phyloP scores from a whole-genome alignment of 441 rosid species.

The Syzygium malaccense region DNA sequence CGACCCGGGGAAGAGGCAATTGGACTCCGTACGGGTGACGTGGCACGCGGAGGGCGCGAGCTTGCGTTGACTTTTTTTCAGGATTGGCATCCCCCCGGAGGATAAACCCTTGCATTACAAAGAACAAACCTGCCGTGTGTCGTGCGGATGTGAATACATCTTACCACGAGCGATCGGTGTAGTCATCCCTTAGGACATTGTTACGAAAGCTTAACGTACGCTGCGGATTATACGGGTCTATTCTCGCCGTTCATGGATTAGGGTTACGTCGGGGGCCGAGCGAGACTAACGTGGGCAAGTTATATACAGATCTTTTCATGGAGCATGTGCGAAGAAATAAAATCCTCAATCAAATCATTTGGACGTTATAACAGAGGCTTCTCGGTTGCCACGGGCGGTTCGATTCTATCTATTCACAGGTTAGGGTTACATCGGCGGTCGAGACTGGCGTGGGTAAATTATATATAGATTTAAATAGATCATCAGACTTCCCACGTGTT shows the following conservation, averaged over 20 bases:
- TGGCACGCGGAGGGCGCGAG: not conserved
- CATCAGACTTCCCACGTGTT: not conserved
- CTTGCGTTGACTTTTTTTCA: not conserved
- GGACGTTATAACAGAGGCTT: no score
- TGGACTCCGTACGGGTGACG: not conserved
- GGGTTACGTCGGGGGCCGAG: no score
- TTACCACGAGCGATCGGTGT: no score
- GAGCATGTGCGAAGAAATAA: no score
- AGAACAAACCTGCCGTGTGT: not conserved
- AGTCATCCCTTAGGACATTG: not conserved
- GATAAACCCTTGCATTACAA: not conserved
- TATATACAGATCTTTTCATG: no score
- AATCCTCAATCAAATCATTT: no score
- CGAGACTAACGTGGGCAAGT: no score
- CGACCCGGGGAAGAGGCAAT: not conserved
- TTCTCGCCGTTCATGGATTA: not conserved
- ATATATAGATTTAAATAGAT: no score
- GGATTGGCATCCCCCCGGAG: not conserved
- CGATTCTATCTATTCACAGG: not conserved
- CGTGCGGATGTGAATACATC: not conserved
- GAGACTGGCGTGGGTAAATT: no score
- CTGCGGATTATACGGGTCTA: not conserved
- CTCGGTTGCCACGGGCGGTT: no score
- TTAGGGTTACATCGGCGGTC: no score
- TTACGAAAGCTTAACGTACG: rapidly evolving